Percentiles rank a stretch among this genome's conserved stretches.
phyloP scores from a whole-genome alignment of 1,139 yeast species.

The Meyerozyma elateridarum region DNA sequence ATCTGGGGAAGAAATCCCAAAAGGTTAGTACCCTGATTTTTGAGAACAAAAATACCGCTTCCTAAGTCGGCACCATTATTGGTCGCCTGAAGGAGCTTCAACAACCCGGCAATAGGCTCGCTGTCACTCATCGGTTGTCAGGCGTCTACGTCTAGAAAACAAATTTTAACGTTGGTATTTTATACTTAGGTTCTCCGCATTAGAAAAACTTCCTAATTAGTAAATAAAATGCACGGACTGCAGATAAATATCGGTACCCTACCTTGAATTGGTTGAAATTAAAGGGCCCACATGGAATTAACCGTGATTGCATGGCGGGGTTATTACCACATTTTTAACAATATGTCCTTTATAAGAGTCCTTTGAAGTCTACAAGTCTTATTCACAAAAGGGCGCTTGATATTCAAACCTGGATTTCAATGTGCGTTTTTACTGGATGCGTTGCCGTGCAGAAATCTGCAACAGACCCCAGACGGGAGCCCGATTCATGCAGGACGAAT shows the following conservation, averaged over 20 bases:
- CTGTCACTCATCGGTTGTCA: background rate
- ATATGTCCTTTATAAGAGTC: too few relatives aligned
- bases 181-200: conserved; percentile 1
- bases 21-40: background rate
- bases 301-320: too few relatives aligned
- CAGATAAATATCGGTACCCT: background rate
- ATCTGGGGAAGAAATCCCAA: conserved; percentile 7
- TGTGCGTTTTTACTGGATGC: too few relatives aligned
- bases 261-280: background rate
- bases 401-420: too few relatives aligned
- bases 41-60: background rate
- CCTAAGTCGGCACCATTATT: conserved; percentile 1
- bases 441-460: too few relatives aligned
- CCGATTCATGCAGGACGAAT: too few relatives aligned
- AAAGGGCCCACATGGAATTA: too few relatives aligned
- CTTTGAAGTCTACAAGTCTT: too few relatives aligned
- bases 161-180: background rate
- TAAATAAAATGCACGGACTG: conserved; percentile 2
- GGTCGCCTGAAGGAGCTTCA: background rate
- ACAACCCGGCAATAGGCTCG: background rate
- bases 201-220: conserved; percentile 2
- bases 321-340: too few relatives aligned
- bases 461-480: too few relatives aligned
- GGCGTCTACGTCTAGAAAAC: background rate
- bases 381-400: too few relatives aligned